These are phyloP conservation scores for Sugiyamaella qingdaonensis DNA, from an alignment of 805 yeast species.

Conservation along the genomic window DNA sequence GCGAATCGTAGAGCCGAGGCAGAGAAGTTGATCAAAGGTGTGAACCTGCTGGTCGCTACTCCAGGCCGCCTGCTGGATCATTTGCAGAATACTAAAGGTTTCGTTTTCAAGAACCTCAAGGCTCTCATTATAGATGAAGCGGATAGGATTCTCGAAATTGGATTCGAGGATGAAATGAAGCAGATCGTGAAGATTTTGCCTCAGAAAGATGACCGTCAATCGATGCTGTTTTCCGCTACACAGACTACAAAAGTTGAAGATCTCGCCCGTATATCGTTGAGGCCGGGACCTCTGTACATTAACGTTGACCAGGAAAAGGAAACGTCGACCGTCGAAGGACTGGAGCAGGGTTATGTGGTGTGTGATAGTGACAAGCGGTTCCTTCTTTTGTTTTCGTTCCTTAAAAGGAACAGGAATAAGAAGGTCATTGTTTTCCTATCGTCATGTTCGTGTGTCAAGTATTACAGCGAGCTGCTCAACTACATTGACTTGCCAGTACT, in stretches of 20 bases:
- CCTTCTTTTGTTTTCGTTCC: slow-evolving; percentile 81
- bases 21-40: slow-evolving; percentile 90
- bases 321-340: slow-evolving; percentile 89
- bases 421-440: slow-evolving; percentile 93
- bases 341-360: slow-evolving; percentile 97
- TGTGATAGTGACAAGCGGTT: slow-evolving; percentile 96
- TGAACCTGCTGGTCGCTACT: slow-evolving; percentile 88
- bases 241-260: slow-evolving; percentile 99
- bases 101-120: slow-evolving; percentile 89
- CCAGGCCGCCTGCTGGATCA: slow-evolving; percentile 98
- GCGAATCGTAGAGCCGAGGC: slow-evolving; percentile 98
- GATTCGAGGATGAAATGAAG: slow-evolving; percentile 98
- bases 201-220: slow-evolving; percentile 76
- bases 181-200: slow-evolving; percentile 94
- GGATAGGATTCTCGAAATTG: slow-evolving; percentile 94
- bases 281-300: slow-evolving; percentile 89
- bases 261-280: slow-evolving; percentile 90
- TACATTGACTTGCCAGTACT: slow-evolving; percentile 96
- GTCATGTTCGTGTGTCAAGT: slow-evolving; percentile 95
- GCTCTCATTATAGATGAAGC: slow-evolving; percentile 97
- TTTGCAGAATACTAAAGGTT: slow-evolving; percentile 90
- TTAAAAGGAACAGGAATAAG: slow-evolving; percentile 81
- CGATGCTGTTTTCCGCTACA: slow-evolving; percentile 98
- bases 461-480: slow-evolving; percentile 89
- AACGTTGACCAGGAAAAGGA: slow-evolving; percentile 84